phyloP scores from a whole-genome alignment of 2,329 filamentous ascomycete genomes.

The Atkinsonella texensis region DNA sequence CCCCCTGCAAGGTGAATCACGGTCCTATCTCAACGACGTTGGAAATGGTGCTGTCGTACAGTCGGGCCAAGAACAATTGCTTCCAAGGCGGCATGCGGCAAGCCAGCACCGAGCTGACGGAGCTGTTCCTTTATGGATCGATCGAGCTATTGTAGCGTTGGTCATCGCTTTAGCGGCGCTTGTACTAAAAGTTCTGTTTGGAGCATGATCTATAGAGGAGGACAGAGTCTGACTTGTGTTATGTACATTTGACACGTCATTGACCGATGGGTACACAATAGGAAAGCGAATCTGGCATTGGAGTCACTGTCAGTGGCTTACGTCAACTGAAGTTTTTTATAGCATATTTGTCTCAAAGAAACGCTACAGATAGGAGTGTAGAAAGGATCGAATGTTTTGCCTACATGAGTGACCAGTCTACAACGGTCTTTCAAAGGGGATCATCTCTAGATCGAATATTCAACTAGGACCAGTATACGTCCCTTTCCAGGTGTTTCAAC shows the following conservation, averaged over 20 bases:
- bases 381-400: too few relatives aligned
- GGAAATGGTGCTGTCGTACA: background rate
- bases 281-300: background rate
- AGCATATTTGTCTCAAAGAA: too few relatives aligned
- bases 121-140: conserved; percentile 61
- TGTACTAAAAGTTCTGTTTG: conserved; percentile 44
- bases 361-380: too few relatives aligned
- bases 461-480: too few relatives aligned
- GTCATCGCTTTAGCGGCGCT: conserved; percentile 59
- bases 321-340: background rate
- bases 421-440: too few relatives aligned
- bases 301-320: background rate
- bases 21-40: background rate
- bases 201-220: background rate
- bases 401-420: too few relatives aligned
- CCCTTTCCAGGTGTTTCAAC: too few relatives aligned
- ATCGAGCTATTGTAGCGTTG: conserved; percentile 66
- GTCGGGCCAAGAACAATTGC: background rate
- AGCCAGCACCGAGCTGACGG: conserved; percentile 18
- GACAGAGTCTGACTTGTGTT: background rate
- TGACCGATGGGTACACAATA: background rate
- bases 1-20: background rate
- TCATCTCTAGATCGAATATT: too few relatives aligned
- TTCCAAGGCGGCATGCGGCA: conserved; percentile 8
- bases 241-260: background rate